Base-by-base conservation (phyloP, 2,329 filamentous ascomycete species). In the Xylariaceae sp. region DNA sequence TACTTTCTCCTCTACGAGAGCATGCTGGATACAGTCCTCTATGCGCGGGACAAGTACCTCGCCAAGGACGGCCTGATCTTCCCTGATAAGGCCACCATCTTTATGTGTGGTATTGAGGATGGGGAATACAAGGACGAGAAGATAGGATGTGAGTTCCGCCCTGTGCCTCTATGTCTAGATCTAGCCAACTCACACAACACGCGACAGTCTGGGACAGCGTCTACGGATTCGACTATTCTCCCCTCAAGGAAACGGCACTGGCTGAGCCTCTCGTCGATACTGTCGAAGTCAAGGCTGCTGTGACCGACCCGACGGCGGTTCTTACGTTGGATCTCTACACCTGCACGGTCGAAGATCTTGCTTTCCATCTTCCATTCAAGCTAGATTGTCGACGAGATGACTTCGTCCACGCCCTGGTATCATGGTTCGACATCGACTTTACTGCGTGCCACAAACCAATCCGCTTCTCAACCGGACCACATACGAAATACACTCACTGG, bases 81-180 rank as follows among this genome's bases (percentile, higher is more conserved):
- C 79, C 93, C 93, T 16, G 93, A 98, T 72, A 97, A 95, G 79
- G 93, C 93, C 39, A 96, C 89, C 57, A 95, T 98, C 65, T 96
- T 89, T 70, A 82, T 95, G 66, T 93, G 89, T 45, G 93, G 87
- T 61, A 98, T 98, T 49, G 93, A 98, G 73, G 93, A 98, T 62
- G 93, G 93, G 52, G 93, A 98, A 49, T 98, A 98, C 80, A 97
- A 97, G 78, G 91, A 97, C 51, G 93, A 98, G 75, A 98, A 98
- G 79, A 98, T 98, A 61, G 91, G 90, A 68, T 98, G 91, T 97
- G 68, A 73, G 89, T 69, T 39, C 8, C 22, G 11, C 6, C 22
- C 6, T 26, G 22, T 11, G 6, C 22, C 22, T 19, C 26, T 16
- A n/a, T 11, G 17, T 30, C 34, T 29, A 6, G 9, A 18, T 22